phyloP scores from a whole-genome alignment of 75 land plant genomes.

The Ceratopteris richardii region DNA sequence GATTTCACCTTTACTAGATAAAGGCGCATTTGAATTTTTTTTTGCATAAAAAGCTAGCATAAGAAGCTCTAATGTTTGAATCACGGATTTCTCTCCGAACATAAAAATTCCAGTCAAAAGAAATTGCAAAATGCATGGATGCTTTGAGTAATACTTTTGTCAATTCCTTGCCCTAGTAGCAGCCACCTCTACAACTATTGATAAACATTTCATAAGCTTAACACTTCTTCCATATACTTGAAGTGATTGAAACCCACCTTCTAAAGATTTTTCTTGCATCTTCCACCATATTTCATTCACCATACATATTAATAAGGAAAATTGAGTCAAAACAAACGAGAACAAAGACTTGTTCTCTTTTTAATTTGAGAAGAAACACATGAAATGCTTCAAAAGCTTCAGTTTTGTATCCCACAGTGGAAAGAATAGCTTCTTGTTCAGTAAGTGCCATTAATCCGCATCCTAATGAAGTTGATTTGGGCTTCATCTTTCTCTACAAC shows the following conservation, averaged over 20 bases:
- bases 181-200: slow-evolving; percentile 81
- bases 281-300: no score
- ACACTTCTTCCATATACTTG: slow-evolving; percentile 87
- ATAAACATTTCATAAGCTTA: slow-evolving; percentile 79
- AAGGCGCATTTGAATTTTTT: slow-evolving; percentile 33
- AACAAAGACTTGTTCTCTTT: no score
- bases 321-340: no score
- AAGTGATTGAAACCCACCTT: slow-evolving; percentile 67
- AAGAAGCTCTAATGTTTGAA: slow-evolving; percentile 80
- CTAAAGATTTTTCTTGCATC: no score
- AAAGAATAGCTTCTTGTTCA: no score
- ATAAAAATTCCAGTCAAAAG: slow-evolving; percentile 61
- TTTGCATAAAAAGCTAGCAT: slow-evolving; percentile 78
- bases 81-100: slow-evolving; percentile 83
- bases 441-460: no score
- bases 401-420: no score
- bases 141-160: slow-evolving; percentile 90
- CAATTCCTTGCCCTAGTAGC: slow-evolving; percentile 88
- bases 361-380: no score
- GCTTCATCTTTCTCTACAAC: no score
- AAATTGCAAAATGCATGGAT: slow-evolving; percentile 67
- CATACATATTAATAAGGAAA: no score
- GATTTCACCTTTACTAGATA: slow-evolving; percentile 21
- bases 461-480: no score
- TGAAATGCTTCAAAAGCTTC: no score